Percentiles rank a stretch among this genome's conserved stretches.
Conservation (phyloP, 83 land plant species). For the Larix sibirica region DNA sequence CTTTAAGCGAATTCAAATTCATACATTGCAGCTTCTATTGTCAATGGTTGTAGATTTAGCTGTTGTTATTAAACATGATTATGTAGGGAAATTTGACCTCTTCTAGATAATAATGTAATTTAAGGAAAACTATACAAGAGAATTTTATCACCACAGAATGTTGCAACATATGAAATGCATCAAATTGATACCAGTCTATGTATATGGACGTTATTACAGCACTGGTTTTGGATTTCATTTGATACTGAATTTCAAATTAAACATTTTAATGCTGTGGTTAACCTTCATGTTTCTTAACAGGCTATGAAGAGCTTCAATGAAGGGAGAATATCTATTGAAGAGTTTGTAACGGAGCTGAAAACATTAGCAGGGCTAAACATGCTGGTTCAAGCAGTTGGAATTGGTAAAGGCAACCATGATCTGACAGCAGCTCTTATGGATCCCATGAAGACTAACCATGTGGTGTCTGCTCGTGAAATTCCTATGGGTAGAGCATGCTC, state of each 20-base stretch:
- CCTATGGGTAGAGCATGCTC: constrained; percentile 69
- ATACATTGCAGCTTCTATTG: not conserved
- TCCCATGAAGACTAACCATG: constrained; percentile 27
- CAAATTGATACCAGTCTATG: not conserved
- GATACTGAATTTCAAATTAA: not conserved
- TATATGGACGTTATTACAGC: not conserved
- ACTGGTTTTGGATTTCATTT: not conserved
- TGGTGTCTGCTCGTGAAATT: constrained; percentile 40
- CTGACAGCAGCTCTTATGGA: constrained; percentile 47
- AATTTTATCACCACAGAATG: not conserved
- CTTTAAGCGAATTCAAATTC: not conserved
- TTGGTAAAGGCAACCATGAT: constrained; percentile 73
- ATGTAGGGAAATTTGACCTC: not conserved
- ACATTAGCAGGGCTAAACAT: constrained; percentile 45
- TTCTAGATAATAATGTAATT: not conserved
- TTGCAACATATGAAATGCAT: not conserved
- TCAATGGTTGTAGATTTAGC: not conserved
- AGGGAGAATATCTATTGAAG: constrained; percentile 50
- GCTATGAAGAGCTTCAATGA: constrained; percentile 41
- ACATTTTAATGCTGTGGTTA: not conserved
- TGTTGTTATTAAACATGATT: not conserved
- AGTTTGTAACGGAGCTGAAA: constrained; percentile 55
- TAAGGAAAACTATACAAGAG: not conserved
- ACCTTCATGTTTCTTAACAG: constrained; percentile 28
- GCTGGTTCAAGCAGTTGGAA: constrained; percentile 63